Conservation (phyloP, 106 monocot genomes). For the Platanthera guangdongensis region DNA sequence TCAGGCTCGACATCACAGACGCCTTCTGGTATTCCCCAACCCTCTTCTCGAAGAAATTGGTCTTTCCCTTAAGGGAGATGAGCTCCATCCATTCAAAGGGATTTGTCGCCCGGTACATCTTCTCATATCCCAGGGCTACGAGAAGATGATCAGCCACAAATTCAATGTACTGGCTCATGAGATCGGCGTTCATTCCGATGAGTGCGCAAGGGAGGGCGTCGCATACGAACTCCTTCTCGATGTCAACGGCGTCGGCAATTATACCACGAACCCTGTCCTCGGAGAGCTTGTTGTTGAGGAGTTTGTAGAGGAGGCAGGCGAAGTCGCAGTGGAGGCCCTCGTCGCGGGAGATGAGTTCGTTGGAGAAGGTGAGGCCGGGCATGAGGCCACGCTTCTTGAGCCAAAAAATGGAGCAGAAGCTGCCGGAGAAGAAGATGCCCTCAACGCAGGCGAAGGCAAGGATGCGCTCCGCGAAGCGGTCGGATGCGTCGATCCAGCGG, state of each 20-base stretch:
- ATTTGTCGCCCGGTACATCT: slow-evolving; percentile 35
- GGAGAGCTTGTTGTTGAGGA: slow-evolving; percentile 33
- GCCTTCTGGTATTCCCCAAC: slow-evolving; percentile 75
- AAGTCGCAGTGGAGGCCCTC: slow-evolving; percentile 95
- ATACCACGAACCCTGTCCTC: slow-evolving; percentile 45
- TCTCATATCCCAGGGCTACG: slow-evolving; percentile 22
- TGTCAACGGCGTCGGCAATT: slow-evolving; percentile 63
- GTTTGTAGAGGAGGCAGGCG: slow-evolving; percentile 68
- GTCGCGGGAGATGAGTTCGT: slow-evolving; percentile 84
- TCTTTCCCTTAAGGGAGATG: slow-evolving; percentile 68
- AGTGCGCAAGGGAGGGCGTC: slow-evolving; percentile 56
- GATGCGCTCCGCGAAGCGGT: slow-evolving; percentile 47
- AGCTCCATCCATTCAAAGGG: slow-evolving; percentile 61
- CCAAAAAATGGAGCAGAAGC: slow-evolving; percentile 72
- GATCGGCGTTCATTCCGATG: slow-evolving; percentile 58
- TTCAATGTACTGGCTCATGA: slow-evolving; percentile 47
- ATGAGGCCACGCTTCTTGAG: slow-evolving; percentile 68
- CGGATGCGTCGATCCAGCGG: slow-evolving; percentile 43
- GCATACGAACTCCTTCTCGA: slow-evolving; percentile 73
- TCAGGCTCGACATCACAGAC: slow-evolving; percentile 55
- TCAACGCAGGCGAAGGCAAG: slow-evolving; percentile 67
- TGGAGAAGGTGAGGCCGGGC: slow-evolving; percentile 64
- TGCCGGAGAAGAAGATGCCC: slow-evolving; percentile 74
- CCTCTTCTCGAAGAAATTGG: slow-evolving; percentile 60
- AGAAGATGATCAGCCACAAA: slow-evolving; percentile 41